Evolutionary conservation across 176 grass and related monocot genomes (phyloP).

Genomic region (Thinopyrum elongatum): DNA sequence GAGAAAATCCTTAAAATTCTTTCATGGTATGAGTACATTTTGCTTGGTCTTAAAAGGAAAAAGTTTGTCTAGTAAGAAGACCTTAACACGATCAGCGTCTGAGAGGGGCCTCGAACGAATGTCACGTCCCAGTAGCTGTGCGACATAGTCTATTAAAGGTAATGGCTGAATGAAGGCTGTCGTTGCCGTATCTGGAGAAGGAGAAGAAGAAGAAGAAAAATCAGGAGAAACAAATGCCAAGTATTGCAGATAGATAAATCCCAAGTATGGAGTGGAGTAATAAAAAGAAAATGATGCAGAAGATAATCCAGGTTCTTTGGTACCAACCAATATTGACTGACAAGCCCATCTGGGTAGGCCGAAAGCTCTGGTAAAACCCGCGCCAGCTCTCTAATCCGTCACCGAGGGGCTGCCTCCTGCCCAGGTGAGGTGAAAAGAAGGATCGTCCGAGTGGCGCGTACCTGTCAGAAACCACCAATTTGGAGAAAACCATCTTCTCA

Average conservation of each 20-base stretch:
- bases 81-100: slow-evolving; percentile 86
- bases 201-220: too few relatives aligned
- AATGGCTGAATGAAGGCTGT: slow-evolving; percentile 89
- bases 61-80: too few relatives aligned
- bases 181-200: too few relatives aligned
- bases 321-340: slow-evolving; percentile 92
- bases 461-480: slow-evolving; percentile 22
- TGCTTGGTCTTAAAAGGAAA: too few relatives aligned
- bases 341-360: slow-evolving; percentile 90
- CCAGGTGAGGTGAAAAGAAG: slow-evolving; percentile 74
- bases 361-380: too few relatives aligned
- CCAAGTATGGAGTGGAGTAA: too few relatives aligned
- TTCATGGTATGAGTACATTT: too few relatives aligned
- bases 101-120: slow-evolving; percentile 61
- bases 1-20: too few relatives aligned
- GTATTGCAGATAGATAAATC: background rate
- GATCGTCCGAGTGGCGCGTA: slow-evolving; percentile 63
- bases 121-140: slow-evolving; percentile 56
- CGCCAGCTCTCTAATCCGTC: slow-evolving; percentile 91
- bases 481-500: background rate
- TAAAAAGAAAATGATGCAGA: background rate
- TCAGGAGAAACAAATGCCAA: too few relatives aligned
- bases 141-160: slow-evolving; percentile 60
- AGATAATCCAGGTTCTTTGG: background rate
- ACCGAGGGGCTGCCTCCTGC: slow-evolving; percentile 57